Conservation (phyloP, 176 grass and related monocot species). For the Bromus sterilis region DNA sequence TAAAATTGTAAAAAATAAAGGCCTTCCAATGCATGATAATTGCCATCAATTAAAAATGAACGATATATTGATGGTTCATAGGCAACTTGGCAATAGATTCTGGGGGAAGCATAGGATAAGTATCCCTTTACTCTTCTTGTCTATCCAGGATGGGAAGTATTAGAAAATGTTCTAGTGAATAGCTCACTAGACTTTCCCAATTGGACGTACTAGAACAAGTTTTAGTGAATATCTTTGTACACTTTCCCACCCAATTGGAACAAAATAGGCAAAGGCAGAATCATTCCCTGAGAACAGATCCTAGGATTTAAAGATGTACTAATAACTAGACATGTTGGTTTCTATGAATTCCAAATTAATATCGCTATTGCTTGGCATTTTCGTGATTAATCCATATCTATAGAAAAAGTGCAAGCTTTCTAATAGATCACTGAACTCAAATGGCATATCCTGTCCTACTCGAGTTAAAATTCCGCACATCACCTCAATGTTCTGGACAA, state of each 20-base stretch:
- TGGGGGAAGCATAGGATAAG: not conserved
- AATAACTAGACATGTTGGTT: not conserved
- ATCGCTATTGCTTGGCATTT: not conserved
- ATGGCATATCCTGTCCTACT: not conserved
- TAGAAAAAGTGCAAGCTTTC: not conserved
- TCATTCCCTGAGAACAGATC: not conserved
- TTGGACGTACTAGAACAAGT: not conserved
- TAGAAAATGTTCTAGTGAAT: not conserved
- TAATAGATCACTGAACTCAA: not conserved
- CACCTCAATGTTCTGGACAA: not conserved
- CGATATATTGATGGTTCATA: not conserved
- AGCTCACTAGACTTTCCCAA: not conserved
- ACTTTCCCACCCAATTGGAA: not conserved
- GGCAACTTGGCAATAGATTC: not conserved
- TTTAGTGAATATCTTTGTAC: not conserved
- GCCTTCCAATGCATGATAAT: not conserved
- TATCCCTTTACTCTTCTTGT: not conserved
- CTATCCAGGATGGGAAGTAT: not conserved
- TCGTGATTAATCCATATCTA: not conserved
- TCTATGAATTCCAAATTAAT: not conserved
- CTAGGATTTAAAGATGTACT: not conserved
- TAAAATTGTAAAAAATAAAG: not conserved
- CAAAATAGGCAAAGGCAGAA: not conserved
- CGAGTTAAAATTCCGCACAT: too few species aligned
- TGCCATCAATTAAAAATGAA: not conserved